Evolutionary conservation across 768 basidiomycete genomes (phyloP), one percentile per base, ranked within the genome.

Genomic region (Boletus vinaceobasis): DNA sequence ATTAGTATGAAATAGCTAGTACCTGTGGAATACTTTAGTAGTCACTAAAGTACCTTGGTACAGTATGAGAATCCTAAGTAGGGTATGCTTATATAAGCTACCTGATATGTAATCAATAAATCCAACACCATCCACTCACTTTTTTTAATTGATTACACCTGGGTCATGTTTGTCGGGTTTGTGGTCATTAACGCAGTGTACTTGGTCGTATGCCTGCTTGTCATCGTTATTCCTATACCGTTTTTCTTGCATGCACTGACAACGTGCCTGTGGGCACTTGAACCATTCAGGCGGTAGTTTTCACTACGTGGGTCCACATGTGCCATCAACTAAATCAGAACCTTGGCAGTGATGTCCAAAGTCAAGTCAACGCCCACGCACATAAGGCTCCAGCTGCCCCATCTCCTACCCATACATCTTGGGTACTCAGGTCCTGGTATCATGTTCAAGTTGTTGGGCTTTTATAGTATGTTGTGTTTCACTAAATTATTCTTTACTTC

Each of bases 161-260:
- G 80, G 9, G 85, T 82, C 14, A 83, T 86, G 15, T 86, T 86
- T 53, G 79, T 84, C 38, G 85, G 81, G 4, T 86, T 87, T 56
- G 81, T 72, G 1, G 55, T 71, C 14, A 76, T 87, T 31, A 84
- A 83, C 48, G 80, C 77, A 0, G 69, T 75, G 85, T 87, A 87
- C 59, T 45, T 77, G 31, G 76, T 83, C 54, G 82, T 84, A 56
- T 37, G 80, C 77, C 26, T 11, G 4, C 31, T n/a, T 13, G 32
- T 11, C 32, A 17, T n/a, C 9, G 7, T 17, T n/a, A 14, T 37
- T 9, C 37, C 8, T 7, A 3, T 6, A n/a, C 6, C 14, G 13
- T 35, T 35, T 1, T 6, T 14, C n/a, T 35, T 6, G 35, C 35
- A 5, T 14, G 14, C 47, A 43, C 43, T 52, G 43, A 59, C 37